Base-by-base conservation (phyloP, 2,329 filamentous ascomycete species). In the Fusarium ambrosium region DNA sequence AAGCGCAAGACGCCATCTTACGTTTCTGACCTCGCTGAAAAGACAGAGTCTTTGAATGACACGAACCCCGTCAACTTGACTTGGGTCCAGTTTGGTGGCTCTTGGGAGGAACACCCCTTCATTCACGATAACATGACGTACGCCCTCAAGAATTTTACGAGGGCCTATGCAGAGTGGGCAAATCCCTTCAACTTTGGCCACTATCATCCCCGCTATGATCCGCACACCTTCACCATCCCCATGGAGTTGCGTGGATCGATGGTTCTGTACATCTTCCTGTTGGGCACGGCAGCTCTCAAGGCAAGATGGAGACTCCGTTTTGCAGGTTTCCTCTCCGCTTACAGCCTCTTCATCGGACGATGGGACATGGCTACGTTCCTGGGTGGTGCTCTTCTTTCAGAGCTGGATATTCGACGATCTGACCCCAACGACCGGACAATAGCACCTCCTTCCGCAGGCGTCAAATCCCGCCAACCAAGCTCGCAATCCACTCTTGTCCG, bases 341-440 rank as follows among this genome's bases (percentile, higher is more conserved):
- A 84, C 72, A 82, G 81, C 37, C 45, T 85, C 22, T 56, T 70
- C 0, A 66, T 85, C 4, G 82, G 82, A 4, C 76, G 83, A 8
- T 85, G 84, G 84, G 84, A 85, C n/a, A 82, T 85, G 76, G 81
- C 81, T 22, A 81, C 80, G 1, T 85, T 85, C 62, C 48, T 85
- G 64, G 83, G 81, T 18, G 83, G 83, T 11, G 80, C 80, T 55
- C 51, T 83, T 8, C 74, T 84, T 24, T 84, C 83, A 0, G 84
- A 85, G 53, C 53, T 82, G 16, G 83, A 85, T 64, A 80, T 84
- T 11, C 72, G 80, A 10, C 74, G 73, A 1, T 72, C 73, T 11
- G 76, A 79, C 8, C 13, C 68, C 16, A 37, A n/a, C 20, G 71
- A 76, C n/a, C 60, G 66, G 16, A 55, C 68, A 1, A 55, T 70